phyloP scores from a whole-genome alignment of 495 filamentous ascomycete genomes.

The Poronia punctata region DNA sequence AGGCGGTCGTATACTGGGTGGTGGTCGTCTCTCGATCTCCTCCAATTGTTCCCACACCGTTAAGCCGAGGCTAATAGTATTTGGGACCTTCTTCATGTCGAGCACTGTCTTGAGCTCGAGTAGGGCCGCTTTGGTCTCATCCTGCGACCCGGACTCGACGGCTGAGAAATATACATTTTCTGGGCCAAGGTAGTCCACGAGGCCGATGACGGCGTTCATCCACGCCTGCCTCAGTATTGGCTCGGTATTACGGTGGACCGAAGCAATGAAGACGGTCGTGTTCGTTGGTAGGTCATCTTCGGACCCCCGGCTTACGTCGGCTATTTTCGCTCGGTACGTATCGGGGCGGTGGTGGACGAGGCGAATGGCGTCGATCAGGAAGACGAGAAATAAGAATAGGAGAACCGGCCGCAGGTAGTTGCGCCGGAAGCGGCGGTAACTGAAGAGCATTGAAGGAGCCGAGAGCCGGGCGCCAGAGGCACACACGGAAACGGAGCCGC shows the following conservation, averaged over 20 bases:
- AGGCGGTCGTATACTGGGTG: conserved; percentile 31
- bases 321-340: conserved; percentile 16
- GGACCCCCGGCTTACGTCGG: conserved; percentile 11
- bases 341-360: conserved; percentile 21
- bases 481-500: neutral
- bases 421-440: conserved; percentile 26
- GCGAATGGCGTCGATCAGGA: conserved; percentile 21
- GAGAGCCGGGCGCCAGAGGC: neutral
- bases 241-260: conserved; percentile 62
- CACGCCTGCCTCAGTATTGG: conserved; percentile 50
- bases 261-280: conserved; percentile 52
- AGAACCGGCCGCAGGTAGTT: conserved; percentile 22
- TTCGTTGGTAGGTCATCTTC: conserved; percentile 12
- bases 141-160: conserved; percentile 63
- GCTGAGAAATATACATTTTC: conserved; percentile 62
- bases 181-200: conserved; percentile 47
- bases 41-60: conserved; percentile 51
- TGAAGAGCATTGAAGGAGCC: conserved; percentile 25
- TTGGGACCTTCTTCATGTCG: conserved; percentile 42
- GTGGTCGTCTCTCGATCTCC: conserved; percentile 38
- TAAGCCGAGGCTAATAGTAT: conserved; percentile 46
- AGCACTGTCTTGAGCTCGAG: conserved; percentile 49
- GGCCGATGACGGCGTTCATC: conserved; percentile 49
- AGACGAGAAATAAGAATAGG: conserved; percentile 23
- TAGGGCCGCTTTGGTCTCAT: conserved; percentile 57